Conservation (phyloP, 768 basidiomycete species). For the Zangia roseola region DNA sequence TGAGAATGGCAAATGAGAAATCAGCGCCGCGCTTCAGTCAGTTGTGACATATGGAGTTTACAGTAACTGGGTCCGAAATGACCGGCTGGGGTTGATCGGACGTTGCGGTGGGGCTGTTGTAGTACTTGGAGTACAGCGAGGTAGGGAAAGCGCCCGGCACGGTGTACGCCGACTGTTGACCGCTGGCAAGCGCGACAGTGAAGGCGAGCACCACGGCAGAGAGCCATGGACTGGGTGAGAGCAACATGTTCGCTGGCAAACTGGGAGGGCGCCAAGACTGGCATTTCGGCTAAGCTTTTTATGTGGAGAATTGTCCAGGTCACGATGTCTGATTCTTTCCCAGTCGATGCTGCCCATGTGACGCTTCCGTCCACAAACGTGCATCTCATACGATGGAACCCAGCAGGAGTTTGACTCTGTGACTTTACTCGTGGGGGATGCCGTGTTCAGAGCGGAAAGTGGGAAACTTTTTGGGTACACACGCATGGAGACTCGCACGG, state of each 20-base stretch:
- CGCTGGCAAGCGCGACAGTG: constrained; percentile 4
- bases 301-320: background rate
- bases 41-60: constrained; percentile 23
- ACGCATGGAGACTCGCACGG: no score
- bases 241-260: constrained; percentile 8
- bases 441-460: no score
- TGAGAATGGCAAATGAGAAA: constrained; percentile 24
- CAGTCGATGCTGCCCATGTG: background rate
- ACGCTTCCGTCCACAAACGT: constrained; percentile 19
- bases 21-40: background rate
- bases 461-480: no score
- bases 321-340: no score
- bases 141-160: constrained; percentile 66
- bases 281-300: constrained; percentile 4
- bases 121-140: constrained; percentile 60
- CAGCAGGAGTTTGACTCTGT: no score
- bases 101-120: constrained; percentile 72
- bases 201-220: constrained; percentile 6
- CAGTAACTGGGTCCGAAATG: constrained; percentile 68
- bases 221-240: constrained; percentile 2
- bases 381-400: constrained; percentile 7
- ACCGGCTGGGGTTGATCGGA: constrained; percentile 75
- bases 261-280: background rate
- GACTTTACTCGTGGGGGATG: no score
- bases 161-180: constrained; percentile 38